Conservation (phyloP, 305 asterid species). For the Fraxinus greggii region DNA sequence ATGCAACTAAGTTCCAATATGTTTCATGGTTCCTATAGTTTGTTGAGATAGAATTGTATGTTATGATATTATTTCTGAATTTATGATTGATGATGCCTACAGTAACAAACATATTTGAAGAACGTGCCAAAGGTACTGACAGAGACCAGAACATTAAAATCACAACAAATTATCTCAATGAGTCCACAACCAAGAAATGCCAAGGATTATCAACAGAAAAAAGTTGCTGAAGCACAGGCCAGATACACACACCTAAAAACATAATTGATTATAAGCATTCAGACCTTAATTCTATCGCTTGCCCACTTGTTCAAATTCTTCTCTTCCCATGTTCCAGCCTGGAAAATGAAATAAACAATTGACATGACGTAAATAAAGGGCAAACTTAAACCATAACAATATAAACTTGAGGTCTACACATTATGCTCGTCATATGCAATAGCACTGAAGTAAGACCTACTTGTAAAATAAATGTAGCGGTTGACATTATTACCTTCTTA, state of each 20-base stretch:
- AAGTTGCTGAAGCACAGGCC: not conserved
- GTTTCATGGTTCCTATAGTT: not conserved
- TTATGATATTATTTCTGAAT: not conserved
- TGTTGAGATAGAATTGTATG: not conserved
- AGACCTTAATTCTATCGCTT: conserved; percentile 74
- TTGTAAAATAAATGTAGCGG: not conserved
- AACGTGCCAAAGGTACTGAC: not conserved
- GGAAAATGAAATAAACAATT: conserved; percentile 22
- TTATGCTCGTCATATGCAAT: not conserved
- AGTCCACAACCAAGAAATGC: not conserved
- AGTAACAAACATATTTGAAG: not conserved
- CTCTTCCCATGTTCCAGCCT: conserved; percentile 99
- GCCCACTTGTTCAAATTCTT: conserved; percentile 91
- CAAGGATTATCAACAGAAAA: not conserved
- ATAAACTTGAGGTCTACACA: not conserved
- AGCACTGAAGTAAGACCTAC: not conserved
- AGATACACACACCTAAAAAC: not conserved
- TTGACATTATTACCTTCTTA: not conserved
- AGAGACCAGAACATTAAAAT: not conserved
- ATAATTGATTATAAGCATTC: conserved; percentile 9
- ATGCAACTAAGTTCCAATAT: not conserved
- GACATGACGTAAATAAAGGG: not conserved
- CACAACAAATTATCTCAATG: not conserved
- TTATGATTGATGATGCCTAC: not conserved
- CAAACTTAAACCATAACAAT: not conserved